phyloP scores from a whole-genome alignment of 129 eudicot species.

The Escallonia rubra region DNA sequence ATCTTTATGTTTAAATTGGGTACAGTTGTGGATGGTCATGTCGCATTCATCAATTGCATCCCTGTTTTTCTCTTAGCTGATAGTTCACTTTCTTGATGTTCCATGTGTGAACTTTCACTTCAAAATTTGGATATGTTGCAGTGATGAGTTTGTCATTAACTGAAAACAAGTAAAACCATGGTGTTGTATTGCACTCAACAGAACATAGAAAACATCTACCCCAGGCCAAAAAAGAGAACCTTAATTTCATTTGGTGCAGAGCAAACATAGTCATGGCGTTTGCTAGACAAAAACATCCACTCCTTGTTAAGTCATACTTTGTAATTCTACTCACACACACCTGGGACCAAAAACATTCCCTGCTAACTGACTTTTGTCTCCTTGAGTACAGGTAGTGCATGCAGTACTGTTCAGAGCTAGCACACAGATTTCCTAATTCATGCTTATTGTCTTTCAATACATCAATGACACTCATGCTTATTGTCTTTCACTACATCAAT shows the following conservation, averaged over 20 bases:
- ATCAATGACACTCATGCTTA: too few species aligned
- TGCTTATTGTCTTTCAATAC: too few species aligned
- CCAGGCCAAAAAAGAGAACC: neutral
- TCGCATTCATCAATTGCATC: too few species aligned
- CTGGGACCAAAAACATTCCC: neutral
- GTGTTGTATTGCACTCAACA: neutral
- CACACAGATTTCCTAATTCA: too few species aligned
- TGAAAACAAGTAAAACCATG: neutral
- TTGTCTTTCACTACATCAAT: too few species aligned
- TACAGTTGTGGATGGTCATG: too few species aligned
- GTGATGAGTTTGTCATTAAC: neutral
- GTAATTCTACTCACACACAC: neutral
- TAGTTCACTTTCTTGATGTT: too few species aligned
- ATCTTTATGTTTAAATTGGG: too few species aligned
- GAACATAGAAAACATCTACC: neutral
- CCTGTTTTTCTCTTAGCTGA: too few species aligned
- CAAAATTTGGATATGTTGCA: neutral
- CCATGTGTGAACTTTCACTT: too few species aligned
- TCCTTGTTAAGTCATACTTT: neutral
- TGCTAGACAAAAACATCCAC: neutral
- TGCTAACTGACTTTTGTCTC: neutral
- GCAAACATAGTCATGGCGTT: neutral
- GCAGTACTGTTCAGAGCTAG: too few species aligned
- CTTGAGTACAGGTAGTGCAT: neutral
- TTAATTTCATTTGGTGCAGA: neutral